Evolutionary conservation across 1,284 basidiomycete genomes (phyloP).

Genomic region (Pulchroboletus neoregius): DNA sequence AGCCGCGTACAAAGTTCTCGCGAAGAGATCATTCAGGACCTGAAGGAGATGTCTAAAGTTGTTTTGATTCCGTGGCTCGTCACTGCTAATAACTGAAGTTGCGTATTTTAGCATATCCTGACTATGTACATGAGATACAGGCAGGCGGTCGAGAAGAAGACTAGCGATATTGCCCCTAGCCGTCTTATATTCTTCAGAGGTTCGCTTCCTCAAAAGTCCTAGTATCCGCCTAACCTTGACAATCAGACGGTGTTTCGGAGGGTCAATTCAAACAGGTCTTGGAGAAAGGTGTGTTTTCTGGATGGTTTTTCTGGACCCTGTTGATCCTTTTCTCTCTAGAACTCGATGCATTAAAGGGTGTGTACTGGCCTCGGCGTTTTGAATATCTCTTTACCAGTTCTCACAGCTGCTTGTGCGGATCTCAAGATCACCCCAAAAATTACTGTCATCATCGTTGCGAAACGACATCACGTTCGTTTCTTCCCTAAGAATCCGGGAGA

Average conservation of each 20-base stretch:
- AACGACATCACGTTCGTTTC: slow-evolving; percentile 74
- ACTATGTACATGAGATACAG: slow-evolving; percentile 55
- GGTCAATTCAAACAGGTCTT: slow-evolving; percentile 73
- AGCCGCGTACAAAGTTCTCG: slow-evolving; percentile 64
- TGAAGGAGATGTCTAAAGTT: slow-evolving; percentile 59
- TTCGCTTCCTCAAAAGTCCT: slow-evolving; percentile 27
- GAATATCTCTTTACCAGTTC: slow-evolving; percentile 13
- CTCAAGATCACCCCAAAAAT: slow-evolving; percentile 59
- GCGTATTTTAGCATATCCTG: slow-evolving; percentile 43
- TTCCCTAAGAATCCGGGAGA: slow-evolving; percentile 55
- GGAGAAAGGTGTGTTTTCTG: slow-evolving; percentile 44
- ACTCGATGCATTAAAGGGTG: slow-evolving; percentile 54
- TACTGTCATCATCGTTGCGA: slow-evolving; percentile 73
- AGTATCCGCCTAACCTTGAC: slow-evolving; percentile 6
- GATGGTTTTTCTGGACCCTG: background rate
- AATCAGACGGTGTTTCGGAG: slow-evolving; percentile 72
- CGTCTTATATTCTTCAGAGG: slow-evolving; percentile 74
- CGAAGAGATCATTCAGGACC: slow-evolving; percentile 70
- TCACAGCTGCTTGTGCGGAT: slow-evolving; percentile 52
- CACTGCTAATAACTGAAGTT: slow-evolving; percentile 11
- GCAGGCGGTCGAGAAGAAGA: slow-evolving; percentile 48
- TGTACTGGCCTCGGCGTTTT: slow-evolving; percentile 9
- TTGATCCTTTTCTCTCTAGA: slow-evolving; percentile 36
- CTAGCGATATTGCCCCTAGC: slow-evolving; percentile 43
- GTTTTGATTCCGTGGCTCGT: slow-evolving; percentile 11